Conservation (phyloP, 139 green algal species). For the Pedinophyceae sp. region DNA sequence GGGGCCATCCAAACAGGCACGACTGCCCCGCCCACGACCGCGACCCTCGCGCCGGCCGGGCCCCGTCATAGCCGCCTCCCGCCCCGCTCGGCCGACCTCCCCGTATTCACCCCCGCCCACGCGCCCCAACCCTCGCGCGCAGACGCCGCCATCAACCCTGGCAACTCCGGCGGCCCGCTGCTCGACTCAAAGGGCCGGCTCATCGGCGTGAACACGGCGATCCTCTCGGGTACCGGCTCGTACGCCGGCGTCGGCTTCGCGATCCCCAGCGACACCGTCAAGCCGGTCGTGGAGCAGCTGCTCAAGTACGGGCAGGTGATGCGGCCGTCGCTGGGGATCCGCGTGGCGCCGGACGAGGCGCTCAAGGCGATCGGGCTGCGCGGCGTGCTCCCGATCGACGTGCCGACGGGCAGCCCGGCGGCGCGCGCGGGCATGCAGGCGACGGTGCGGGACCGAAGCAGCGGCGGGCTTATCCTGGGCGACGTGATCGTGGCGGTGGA, state of each 20-base stretch:
- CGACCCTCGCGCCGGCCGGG: too few species aligned
- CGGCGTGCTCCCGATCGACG: constrained; percentile 36
- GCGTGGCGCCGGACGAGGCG: constrained; percentile 32
- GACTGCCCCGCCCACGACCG: too few species aligned
- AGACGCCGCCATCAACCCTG: constrained; percentile 41
- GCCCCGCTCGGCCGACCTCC: too few species aligned
- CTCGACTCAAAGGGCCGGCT: constrained; percentile 44
- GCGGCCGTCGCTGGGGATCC: constrained; percentile 11
- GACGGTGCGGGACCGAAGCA: constrained; percentile 31
- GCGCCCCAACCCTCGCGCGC: background rate
- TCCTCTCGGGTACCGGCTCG: constrained; percentile 61
- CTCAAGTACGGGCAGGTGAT: constrained; percentile 35
- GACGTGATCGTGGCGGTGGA: constrained; percentile 33
- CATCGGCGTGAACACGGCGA: constrained; percentile 63
- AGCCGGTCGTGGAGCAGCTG: constrained; percentile 53
- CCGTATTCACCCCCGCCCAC: too few species aligned
- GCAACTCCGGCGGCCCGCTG: constrained; percentile 47
- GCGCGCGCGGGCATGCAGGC: constrained; percentile 41
- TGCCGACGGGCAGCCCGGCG: constrained; percentile 19
- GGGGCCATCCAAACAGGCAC: constrained; percentile 75
- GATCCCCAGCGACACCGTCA: constrained; percentile 44
- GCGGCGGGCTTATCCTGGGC: constrained; percentile 34
- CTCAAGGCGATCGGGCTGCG: constrained; percentile 13
- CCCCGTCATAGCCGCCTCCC: too few species aligned
- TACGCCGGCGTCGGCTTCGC: constrained; percentile 65